Conservation (phyloP, 2,329 filamentous ascomycete genomes). For the Colletotrichum spinosum region DNA sequence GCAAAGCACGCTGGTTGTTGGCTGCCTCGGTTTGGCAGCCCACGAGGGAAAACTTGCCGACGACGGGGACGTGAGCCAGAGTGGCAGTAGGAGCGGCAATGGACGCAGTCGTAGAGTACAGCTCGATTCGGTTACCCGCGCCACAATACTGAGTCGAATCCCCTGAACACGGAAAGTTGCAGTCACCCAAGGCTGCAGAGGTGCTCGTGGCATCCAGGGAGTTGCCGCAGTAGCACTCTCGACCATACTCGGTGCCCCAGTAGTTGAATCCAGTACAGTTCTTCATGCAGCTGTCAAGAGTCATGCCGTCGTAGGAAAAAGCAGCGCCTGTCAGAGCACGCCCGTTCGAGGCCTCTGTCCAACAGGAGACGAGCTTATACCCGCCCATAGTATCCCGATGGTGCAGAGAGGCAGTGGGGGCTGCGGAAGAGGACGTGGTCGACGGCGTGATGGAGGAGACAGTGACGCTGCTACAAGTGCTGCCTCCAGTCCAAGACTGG, state of each 20-base stretch:
- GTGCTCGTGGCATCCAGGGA: constrained; percentile 40
- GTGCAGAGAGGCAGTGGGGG: constrained; percentile 46
- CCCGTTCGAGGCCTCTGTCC: constrained; percentile 58
- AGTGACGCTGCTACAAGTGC: constrained; percentile 41
- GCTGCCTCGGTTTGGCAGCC: constrained; percentile 55
- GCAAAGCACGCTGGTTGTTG: constrained; percentile 49
- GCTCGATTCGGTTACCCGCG: constrained; percentile 55
- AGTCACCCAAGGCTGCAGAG: constrained; percentile 46
- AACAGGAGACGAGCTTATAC: constrained; percentile 73
- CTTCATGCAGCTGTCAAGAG: constrained; percentile 58
- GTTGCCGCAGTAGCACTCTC: constrained; percentile 66
- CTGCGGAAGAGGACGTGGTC: constrained; percentile 42
- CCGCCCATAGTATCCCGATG: constrained; percentile 56
- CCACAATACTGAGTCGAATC: constrained; percentile 56
- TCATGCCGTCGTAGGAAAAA: constrained; percentile 61
- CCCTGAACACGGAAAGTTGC: constrained; percentile 55
- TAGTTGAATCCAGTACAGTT: constrained; percentile 60
- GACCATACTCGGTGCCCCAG: constrained; percentile 64
- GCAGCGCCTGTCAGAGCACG: constrained; percentile 56
- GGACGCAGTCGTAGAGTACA: constrained; percentile 54
- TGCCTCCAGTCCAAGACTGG: constrained; percentile 49
- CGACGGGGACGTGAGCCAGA: constrained; percentile 46
- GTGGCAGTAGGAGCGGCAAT: constrained; percentile 48
- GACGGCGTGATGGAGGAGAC: constrained; percentile 33
- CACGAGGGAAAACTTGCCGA: constrained; percentile 49